Conservation (phyloP, 2,329 filamentous ascomycete genomes). For the Davidsoniella australis region DNA sequence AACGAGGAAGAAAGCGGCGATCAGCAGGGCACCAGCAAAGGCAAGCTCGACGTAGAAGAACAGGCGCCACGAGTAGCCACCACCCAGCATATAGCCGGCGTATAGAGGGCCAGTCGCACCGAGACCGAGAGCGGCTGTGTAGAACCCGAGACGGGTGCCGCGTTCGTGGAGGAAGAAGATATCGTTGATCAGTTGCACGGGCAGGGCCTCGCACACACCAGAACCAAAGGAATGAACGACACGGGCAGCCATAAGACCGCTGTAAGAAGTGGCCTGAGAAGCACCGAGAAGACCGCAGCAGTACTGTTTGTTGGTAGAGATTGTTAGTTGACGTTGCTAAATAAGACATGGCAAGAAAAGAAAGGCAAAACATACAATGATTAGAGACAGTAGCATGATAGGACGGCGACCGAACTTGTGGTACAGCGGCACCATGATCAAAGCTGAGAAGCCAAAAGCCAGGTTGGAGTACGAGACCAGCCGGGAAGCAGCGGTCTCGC, state of each 20-base stretch:
- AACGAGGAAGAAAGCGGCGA: constrained; percentile 31
- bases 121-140: constrained; percentile 40
- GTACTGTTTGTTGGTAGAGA: constrained; percentile 17
- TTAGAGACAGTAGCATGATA: constrained; percentile 25
- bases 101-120: constrained; percentile 39
- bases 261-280: constrained; percentile 21
- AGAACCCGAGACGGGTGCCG: constrained; percentile 39
- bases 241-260: constrained; percentile 23
- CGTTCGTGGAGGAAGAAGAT: constrained; percentile 30
- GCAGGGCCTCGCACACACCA: constrained; percentile 28
- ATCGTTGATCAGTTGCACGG: constrained; percentile 28
- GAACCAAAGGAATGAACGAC: constrained; percentile 25
- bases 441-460: constrained; percentile 37
- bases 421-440: constrained; percentile 40
- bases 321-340: background rate
- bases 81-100: constrained; percentile 43
- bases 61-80: constrained; percentile 39
- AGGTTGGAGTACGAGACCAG: constrained; percentile 44
- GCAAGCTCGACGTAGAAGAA: constrained; percentile 45
- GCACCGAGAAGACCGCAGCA: constrained; percentile 24
- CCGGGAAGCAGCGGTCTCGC: constrained; percentile 32
- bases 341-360: background rate
- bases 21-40: constrained; percentile 21
- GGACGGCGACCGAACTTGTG: constrained; percentile 29
- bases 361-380: constrained; percentile 16